Evolutionary conservation across 1,139 yeast species (phyloP).

Genomic region (Candida sp.): DNA sequence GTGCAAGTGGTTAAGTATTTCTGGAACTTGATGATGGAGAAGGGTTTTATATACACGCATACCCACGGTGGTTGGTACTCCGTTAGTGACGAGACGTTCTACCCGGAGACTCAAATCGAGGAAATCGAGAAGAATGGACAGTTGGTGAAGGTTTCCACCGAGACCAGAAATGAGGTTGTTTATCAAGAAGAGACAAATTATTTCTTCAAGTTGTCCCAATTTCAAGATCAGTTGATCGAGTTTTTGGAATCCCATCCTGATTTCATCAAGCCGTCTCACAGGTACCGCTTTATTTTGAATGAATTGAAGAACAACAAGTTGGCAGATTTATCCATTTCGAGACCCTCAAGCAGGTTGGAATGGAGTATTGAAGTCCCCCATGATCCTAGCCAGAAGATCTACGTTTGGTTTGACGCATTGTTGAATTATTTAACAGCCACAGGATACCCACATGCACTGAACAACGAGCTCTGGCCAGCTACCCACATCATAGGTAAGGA

Average conservation of each 20-base stretch:
- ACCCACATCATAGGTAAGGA: constrained; percentile 93
- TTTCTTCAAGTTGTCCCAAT: constrained; percentile 73
- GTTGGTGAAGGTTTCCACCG: constrained; percentile 56
- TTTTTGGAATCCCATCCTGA: constrained; percentile 50
- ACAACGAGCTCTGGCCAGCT: too few relatives aligned
- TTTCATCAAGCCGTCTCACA: constrained; percentile 69
- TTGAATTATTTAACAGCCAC: constrained; percentile 81
- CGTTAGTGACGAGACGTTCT: constrained; percentile 92
- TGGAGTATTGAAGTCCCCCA: constrained; percentile 96
- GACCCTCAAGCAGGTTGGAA: constrained; percentile 74
- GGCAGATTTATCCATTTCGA: constrained; percentile 78
- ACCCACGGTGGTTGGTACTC: constrained; percentile 95
- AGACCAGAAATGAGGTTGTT: constrained; percentile 76
- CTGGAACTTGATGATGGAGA: constrained; percentile 66
- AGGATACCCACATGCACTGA: too few relatives aligned
- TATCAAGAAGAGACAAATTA: constrained; percentile 85
- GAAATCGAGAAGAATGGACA: constrained; percentile 41
- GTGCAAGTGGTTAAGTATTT: constrained; percentile 61
- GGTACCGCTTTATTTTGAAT: constrained; percentile 56
- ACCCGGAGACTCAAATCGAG: constrained; percentile 79
- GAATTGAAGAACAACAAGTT: constrained; percentile 57
- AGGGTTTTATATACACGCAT: constrained; percentile 80
- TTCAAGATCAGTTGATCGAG: constrained; percentile 58
- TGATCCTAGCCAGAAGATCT: constrained; percentile 78
- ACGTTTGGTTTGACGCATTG: constrained; percentile 98